Evolutionary conservation across 1,284 basidiomycete genomes (phyloP).

Genomic region (Ceratobasidium sp.): DNA sequence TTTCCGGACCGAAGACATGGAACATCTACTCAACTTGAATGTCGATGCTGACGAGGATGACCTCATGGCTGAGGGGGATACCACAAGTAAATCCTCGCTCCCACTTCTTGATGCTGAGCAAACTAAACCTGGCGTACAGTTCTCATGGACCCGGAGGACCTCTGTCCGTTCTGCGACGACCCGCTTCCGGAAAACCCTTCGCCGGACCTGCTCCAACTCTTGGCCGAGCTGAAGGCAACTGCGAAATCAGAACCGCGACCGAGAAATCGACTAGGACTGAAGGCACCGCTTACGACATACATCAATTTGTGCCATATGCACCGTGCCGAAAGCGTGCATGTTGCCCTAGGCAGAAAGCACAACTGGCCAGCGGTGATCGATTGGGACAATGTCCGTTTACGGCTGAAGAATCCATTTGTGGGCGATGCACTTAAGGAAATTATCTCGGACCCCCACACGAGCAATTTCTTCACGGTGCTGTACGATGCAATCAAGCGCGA

Average conservation of each 20-base stretch:
- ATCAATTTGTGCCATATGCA: slow-evolving; percentile 80
- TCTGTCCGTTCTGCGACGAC: slow-evolving; percentile 85
- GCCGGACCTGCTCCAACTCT: slow-evolving; percentile 68
- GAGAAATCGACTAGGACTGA: slow-evolving; percentile 75
- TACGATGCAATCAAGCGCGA: slow-evolving; percentile 34
- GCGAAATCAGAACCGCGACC: slow-evolving; percentile 73
- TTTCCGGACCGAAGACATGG: slow-evolving; percentile 35
- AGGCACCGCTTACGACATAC: slow-evolving; percentile 72
- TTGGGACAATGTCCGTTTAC: slow-evolving; percentile 67
- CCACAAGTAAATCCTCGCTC: neutral
- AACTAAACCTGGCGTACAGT: slow-evolving; percentile 2
- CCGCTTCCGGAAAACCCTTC: slow-evolving; percentile 73
- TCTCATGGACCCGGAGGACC: slow-evolving; percentile 68
- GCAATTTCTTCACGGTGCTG: slow-evolving; percentile 77
- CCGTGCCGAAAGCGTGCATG: slow-evolving; percentile 75
- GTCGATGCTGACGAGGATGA: neutral
- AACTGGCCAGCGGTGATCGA: slow-evolving; percentile 83
- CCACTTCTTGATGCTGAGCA: neutral
- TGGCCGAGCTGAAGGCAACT: slow-evolving; percentile 65
- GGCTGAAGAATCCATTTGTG: slow-evolving; percentile 66
- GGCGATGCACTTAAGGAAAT: slow-evolving; percentile 62
- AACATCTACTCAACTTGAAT: slow-evolving; percentile 7
- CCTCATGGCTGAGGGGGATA: slow-evolving; percentile 22
- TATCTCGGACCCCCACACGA: slow-evolving; percentile 64
- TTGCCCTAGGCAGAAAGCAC: slow-evolving; percentile 74